These are phyloP conservation scores for Metarhizium brunneum DNA, from an alignment of 2,329 filamentous ascomycete species.

Conservation along the genomic window DNA sequence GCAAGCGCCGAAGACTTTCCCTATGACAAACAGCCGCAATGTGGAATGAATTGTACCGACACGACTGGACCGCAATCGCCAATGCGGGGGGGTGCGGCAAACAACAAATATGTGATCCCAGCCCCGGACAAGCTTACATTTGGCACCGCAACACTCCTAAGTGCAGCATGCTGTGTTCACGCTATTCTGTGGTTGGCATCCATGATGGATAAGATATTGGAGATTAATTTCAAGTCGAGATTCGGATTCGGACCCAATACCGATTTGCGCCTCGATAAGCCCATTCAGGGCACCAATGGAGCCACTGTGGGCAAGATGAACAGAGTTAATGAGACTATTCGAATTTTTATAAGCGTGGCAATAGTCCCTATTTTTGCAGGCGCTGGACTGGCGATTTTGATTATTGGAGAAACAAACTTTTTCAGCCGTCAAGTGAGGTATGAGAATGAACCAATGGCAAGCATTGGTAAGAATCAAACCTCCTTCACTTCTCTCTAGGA, in stretches of 20 bases:
- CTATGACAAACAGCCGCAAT: slow-evolving; percentile 30
- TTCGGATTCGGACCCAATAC: slow-evolving; percentile 16
- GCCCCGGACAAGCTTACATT: slow-evolving; percentile 47
- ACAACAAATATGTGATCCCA: slow-evolving; percentile 55
- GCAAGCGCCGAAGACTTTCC: slow-evolving; percentile 29
- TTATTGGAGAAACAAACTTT: slow-evolving; percentile 56
- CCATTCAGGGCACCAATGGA: slow-evolving; percentile 44
- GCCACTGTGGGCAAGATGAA: slow-evolving; percentile 43
- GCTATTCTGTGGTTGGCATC: slow-evolving; percentile 51
- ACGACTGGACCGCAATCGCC: slow-evolving; percentile 41
- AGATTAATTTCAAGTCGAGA: slow-evolving; percentile 47
- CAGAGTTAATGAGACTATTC: slow-evolving; percentile 44
- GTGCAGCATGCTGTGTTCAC: slow-evolving; percentile 56
- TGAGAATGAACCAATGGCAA: slow-evolving; percentile 53
- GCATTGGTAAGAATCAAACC: slow-evolving; percentile 37
- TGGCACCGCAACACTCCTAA: slow-evolving; percentile 48
- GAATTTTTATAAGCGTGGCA: slow-evolving; percentile 42
- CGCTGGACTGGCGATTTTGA: slow-evolving; percentile 48
- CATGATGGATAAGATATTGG: slow-evolving; percentile 55
- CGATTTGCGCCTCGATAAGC: slow-evolving; percentile 23
- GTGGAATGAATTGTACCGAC: slow-evolving; percentile 37
- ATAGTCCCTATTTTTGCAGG: slow-evolving; percentile 50
- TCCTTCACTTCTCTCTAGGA: not conserved
- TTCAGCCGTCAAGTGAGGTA: slow-evolving; percentile 46
- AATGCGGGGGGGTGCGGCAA: slow-evolving; percentile 43